These are phyloP conservation scores for Kodamaea kaohsiungensis DNA, from an alignment of 805 yeast genomes.

Conservation along the genomic window DNA sequence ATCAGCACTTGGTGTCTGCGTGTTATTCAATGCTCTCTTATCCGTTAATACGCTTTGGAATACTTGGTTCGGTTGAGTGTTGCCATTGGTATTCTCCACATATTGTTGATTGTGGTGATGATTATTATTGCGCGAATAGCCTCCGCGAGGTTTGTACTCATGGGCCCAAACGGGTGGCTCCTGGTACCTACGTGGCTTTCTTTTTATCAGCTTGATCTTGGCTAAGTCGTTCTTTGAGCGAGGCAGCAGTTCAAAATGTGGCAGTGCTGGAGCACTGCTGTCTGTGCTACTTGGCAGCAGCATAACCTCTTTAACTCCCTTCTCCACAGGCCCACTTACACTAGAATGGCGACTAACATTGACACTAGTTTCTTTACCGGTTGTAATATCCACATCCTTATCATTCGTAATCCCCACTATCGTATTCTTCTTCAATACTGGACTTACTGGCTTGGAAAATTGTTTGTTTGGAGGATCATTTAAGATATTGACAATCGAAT, in stretches of 20 bases:
- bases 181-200: constrained; percentile 62
- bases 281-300: constrained; percentile 11
- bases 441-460: constrained; percentile 5
- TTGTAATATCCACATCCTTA: constrained; percentile 42
- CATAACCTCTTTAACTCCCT: constrained; percentile 19
- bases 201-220: constrained; percentile 22
- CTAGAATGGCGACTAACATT: constrained; percentile 27
- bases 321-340: constrained; percentile 14
- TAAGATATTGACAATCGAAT: constrained; percentile 30
- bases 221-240: constrained; percentile 25
- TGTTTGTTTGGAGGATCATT: constrained; percentile 18
- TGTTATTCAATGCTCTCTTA: constrained; percentile 30
- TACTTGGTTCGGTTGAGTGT: neutral
- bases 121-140: neutral
- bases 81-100: neutral
- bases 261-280: neutral
- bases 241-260: constrained; percentile 5
- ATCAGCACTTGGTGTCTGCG: constrained; percentile 35
- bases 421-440: constrained; percentile 16
- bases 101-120: neutral
- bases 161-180: constrained; percentile 84
- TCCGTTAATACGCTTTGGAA: constrained; percentile 1
- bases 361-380: constrained; percentile 36
- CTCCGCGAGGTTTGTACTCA: constrained; percentile 46
- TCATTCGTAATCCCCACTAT: constrained; percentile 43